Conservation (phyloP, 768 basidiomycete species). For the Lactarius psammicola region DNA sequence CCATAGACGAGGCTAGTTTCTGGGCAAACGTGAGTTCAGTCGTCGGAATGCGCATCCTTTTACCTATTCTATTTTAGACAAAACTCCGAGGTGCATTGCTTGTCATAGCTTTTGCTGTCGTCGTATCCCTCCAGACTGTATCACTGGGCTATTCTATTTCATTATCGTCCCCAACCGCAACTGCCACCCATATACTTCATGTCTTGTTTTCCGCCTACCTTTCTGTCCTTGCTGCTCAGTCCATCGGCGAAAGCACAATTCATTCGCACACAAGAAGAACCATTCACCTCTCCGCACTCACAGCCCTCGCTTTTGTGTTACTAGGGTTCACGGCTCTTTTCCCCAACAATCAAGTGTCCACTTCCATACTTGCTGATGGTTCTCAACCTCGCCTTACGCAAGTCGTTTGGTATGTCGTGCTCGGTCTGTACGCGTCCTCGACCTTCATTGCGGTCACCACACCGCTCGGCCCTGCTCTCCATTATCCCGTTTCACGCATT, state of each 20-base stretch:
- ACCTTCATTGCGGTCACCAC: conserved; percentile 48
- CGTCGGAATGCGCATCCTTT: not conserved
- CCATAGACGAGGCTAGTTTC: conserved; percentile 59
- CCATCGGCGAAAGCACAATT: conserved; percentile 48
- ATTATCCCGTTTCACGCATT: conserved; percentile 69
- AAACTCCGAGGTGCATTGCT: conserved; percentile 19
- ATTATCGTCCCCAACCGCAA: conserved; percentile 31
- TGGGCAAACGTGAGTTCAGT: conserved; percentile 49
- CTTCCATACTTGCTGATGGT: conserved; percentile 29
- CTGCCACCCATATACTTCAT: conserved; percentile 46
- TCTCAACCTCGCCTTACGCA: conserved; percentile 29
- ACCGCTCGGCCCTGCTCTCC: conserved; percentile 70
- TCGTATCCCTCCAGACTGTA: conserved; percentile 52
- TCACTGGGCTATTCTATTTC: conserved; percentile 55
- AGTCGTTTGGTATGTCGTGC: conserved; percentile 51
- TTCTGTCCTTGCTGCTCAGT: conserved; percentile 48
- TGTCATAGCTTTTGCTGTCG: conserved; percentile 47
- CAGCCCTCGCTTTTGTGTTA: conserved; percentile 46
- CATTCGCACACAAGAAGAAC: conserved; percentile 39
- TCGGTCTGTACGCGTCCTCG: conserved; percentile 50
- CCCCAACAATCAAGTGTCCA: conserved; percentile 43
- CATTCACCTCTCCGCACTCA: conserved; percentile 60
- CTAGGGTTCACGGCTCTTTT: conserved; percentile 54
- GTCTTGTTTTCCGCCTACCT: conserved; percentile 59
- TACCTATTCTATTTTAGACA: conserved; percentile 3